Conservation (phyloP, 371 early-diverging fungal genomes). For the Mortierella sp. region DNA sequence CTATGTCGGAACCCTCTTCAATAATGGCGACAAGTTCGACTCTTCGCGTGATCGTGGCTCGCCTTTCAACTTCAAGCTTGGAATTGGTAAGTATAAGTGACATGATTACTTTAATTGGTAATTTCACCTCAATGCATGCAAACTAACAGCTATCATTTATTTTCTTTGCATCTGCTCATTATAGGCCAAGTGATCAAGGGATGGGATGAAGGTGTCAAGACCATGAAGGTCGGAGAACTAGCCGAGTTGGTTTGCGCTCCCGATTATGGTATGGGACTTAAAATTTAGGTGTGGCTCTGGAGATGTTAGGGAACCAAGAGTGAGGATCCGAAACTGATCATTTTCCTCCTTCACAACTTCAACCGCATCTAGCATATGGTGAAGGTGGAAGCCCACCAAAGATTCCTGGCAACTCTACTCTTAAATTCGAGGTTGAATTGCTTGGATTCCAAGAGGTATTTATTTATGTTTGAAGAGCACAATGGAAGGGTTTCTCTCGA, state of each 20-base stretch:
- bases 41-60: conserved; percentile 77
- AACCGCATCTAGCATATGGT: conserved; percentile 63
- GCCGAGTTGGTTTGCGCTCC: conserved; percentile 66
- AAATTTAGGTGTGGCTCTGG: not conserved
- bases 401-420: conserved; percentile 66
- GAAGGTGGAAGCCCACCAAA: conserved; percentile 63
- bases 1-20: conserved; percentile 84
- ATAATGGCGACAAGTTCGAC: conserved; percentile 84
- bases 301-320: not conserved
- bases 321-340: too few relatives aligned
- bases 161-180: not conserved
- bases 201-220: conserved; percentile 71
- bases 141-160: not conserved
- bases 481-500: not conserved
- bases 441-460: conserved; percentile 67
- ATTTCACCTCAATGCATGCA: not conserved
- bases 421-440: conserved; percentile 68
- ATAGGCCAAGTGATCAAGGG: conserved; percentile 66
- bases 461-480: not conserved
- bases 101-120: not conserved
- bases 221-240: conserved; percentile 71
- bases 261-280: conserved; percentile 64
- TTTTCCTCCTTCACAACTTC: too few relatives aligned
- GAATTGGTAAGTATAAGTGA: conserved; percentile 55
- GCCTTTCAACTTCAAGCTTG: conserved; percentile 83